A percentile compares a stretch with the other conserved stretches of the same genome.
Evolutionary conservation across 352 stramenopile genomes (phyloP).

Genomic region (Aphanomyces invadans): DNA sequence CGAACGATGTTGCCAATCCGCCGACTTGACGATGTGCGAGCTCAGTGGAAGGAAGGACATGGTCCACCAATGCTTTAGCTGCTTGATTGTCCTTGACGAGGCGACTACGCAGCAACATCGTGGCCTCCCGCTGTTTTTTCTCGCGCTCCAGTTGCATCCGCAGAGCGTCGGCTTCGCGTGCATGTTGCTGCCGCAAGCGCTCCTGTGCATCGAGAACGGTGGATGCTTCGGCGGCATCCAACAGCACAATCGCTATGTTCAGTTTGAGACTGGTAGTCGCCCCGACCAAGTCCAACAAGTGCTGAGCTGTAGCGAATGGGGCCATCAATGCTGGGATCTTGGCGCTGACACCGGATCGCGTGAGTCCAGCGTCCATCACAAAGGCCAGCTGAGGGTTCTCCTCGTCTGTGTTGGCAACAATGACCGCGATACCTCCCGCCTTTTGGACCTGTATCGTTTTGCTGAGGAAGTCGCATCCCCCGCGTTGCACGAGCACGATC

Average conservation of each 20-base stretch:
- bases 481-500: slow-evolving; percentile 57
- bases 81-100: slow-evolving; percentile 28
- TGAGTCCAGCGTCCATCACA: slow-evolving; percentile 57
- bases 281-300: slow-evolving; percentile 49
- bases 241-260: slow-evolving; percentile 45
- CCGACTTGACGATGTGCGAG: too few relatives aligned
- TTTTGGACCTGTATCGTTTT: slow-evolving; percentile 62
- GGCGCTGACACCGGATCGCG: slow-evolving; percentile 22
- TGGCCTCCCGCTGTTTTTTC: slow-evolving; percentile 40
- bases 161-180: slow-evolving; percentile 27
- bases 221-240: slow-evolving; percentile 44
- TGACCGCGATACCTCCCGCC: slow-evolving; percentile 52
- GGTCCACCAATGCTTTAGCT: neutral
- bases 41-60: neutral
- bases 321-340: slow-evolving; percentile 61
- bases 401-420: slow-evolving; percentile 50
- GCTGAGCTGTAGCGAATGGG: slow-evolving; percentile 33
- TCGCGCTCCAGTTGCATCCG: slow-evolving; percentile 34
- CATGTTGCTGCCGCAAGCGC: slow-evolving; percentile 26
- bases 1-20: neutral
- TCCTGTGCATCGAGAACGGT: slow-evolving; percentile 48
- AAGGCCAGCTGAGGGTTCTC: slow-evolving; percentile 38
- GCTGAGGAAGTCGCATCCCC: slow-evolving; percentile 68
- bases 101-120: slow-evolving; percentile 45
- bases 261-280: slow-evolving; percentile 39